Evolutionary conservation across 345 rosid genomes (phyloP).

Genomic region (Linum tenue): DNA sequence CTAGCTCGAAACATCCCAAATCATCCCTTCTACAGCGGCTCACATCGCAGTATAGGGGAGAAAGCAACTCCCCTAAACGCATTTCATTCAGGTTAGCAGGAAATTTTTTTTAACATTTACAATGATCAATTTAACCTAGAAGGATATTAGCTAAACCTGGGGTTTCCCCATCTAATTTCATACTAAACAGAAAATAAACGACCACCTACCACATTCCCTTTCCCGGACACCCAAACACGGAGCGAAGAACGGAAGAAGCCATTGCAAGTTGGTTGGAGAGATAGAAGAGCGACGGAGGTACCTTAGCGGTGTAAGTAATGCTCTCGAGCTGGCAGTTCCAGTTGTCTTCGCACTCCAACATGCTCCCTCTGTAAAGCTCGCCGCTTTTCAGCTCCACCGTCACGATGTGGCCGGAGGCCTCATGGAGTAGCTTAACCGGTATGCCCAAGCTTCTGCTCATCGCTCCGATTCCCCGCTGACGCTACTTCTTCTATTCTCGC

Average conservation of each 20-base stretch:
- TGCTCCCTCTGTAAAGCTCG: slow-evolving; percentile 80
- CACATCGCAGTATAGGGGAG: background rate
- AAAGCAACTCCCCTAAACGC: background rate
- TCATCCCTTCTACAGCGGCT: background rate
- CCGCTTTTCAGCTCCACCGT: slow-evolving; percentile 87
- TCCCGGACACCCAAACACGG: background rate
- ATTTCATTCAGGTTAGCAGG: background rate
- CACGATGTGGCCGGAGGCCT: slow-evolving; percentile 72
- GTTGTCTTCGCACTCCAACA: slow-evolving; percentile 88
- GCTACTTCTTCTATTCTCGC: background rate
- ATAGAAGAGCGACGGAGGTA: background rate
- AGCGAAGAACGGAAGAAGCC: background rate
- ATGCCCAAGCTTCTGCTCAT: slow-evolving; percentile 87
- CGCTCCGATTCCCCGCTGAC: slow-evolving; percentile 3
- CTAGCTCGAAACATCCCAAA: too few species aligned
- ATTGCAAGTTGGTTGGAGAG: background rate
- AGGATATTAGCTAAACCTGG: slow-evolving; percentile 13
- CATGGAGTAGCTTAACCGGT: slow-evolving; percentile 84
- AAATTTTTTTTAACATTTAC: background rate
- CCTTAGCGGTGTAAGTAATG: slow-evolving; percentile 75
- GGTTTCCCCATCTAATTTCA: slow-evolving; percentile 9
- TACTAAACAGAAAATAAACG: too few species aligned
- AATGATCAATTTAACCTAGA: background rate
- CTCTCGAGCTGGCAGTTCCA: slow-evolving; percentile 90
- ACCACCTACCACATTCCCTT: background rate